These are phyloP conservation scores for Luzula sylvatica DNA, from an alignment of 176 grass and related monocot genomes.

Conservation along the genomic window DNA sequence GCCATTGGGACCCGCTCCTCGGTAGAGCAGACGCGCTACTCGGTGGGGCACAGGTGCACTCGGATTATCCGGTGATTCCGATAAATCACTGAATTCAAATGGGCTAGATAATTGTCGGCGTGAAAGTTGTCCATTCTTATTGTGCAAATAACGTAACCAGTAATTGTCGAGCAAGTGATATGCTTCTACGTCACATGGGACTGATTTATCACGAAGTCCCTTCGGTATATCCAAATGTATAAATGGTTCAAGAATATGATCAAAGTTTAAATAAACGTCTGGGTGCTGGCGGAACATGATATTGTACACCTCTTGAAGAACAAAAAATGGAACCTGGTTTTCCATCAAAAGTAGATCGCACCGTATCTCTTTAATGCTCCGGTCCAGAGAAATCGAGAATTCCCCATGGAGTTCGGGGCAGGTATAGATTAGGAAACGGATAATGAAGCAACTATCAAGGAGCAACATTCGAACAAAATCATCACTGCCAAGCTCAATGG, in stretches of 20 bases:
- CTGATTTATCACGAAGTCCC: neutral
- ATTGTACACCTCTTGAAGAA: neutral
- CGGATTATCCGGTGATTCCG: too few relatives aligned
- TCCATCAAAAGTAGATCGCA: conserved; percentile 8
- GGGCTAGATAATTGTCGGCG: neutral
- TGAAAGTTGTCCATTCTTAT: neutral
- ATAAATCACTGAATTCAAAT: neutral
- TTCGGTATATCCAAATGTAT: neutral
- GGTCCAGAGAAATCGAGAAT: neutral
- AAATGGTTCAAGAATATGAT: neutral
- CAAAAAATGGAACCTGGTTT: conserved; percentile 4
- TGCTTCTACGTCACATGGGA: neutral
- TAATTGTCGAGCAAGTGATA: neutral
- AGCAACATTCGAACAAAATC: conserved; percentile 9
- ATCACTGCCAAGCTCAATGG: neutral
- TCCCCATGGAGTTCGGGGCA: rapidly evolving
- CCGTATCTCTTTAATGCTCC: neutral
- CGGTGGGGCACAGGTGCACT: too few relatives aligned
- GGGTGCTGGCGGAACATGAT: too few relatives aligned
- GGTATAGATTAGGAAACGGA: neutral
- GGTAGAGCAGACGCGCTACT: neutral
- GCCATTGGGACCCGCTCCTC: neutral
- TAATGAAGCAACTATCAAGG: conserved; percentile 12
- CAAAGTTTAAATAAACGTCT: too few relatives aligned
- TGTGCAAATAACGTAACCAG: neutral